Conservation (phyloP, 805 yeast genomes). For the Metschnikowia kofuensis region DNA sequence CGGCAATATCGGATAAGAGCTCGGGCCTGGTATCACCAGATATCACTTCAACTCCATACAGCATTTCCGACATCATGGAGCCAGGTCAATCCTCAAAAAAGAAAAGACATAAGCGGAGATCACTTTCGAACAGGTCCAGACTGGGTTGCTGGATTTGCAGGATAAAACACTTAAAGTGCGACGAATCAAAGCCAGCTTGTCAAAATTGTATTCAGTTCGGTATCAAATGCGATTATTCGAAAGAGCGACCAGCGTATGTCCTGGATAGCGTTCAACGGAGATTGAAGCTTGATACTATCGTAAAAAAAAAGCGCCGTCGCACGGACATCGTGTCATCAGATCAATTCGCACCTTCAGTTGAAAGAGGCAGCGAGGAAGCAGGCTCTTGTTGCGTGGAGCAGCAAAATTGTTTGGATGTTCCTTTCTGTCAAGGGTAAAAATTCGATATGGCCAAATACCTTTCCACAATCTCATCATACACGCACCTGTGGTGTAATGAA, state of each 20-base stretch:
- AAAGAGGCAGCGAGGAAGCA: too few relatives aligned
- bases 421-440: too few relatives aligned
- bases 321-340: background rate
- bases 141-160: conserved; percentile 48
- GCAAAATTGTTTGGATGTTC: too few relatives aligned
- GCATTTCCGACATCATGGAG: too few relatives aligned
- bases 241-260: conserved; percentile 39
- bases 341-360: background rate
- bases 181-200: conserved; percentile 38
- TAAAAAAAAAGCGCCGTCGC: conserved; percentile 14
- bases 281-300: conserved; percentile 32
- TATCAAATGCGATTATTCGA: conserved; percentile 40
- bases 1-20: background rate
- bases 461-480: too few relatives aligned
- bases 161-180: conserved; percentile 45
- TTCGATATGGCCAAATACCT: too few relatives aligned
- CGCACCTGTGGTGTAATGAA: too few relatives aligned
- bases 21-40: background rate
- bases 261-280: conserved; percentile 31
- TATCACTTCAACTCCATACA: too few relatives aligned
- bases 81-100: background rate
- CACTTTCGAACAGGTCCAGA: conserved; percentile 39
- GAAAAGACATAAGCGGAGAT: conserved; percentile 38
- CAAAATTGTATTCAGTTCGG: conserved; percentile 38
- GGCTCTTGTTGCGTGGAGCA: too few relatives aligned